Evolutionary conservation across 139 green algal genomes (phyloP).

Genomic region (Closterium sp.): DNA sequence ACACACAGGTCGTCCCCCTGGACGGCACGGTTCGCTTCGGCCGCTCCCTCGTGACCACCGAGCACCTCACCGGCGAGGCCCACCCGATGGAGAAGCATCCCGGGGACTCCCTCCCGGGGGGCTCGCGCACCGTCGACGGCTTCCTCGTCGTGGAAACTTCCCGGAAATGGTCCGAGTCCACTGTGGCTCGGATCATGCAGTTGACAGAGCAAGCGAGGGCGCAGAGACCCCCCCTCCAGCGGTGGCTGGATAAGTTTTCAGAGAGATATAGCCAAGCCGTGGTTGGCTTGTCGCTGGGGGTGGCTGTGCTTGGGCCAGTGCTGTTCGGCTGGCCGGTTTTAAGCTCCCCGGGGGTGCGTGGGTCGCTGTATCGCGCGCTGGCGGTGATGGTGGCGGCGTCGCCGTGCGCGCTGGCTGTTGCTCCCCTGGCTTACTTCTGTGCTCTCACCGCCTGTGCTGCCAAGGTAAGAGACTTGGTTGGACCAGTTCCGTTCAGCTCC

Average conservation of each 20-base stretch:
- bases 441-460: conserved; percentile 55
- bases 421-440: conserved; percentile 58
- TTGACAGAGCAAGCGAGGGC: conserved; percentile 50
- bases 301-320: conserved; percentile 49
- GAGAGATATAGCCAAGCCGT: conserved; percentile 54
- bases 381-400: conserved; percentile 59
- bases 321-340: conserved; percentile 49
- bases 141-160: conserved; percentile 43
- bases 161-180: conserved; percentile 48
- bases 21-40: conserved; percentile 54
- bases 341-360: conserved; percentile 25
- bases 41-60: conserved; percentile 40
- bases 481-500: conserved; percentile 53
- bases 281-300: conserved; percentile 26
- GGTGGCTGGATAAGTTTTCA: conserved; percentile 54
- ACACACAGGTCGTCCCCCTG: conserved; percentile 54
- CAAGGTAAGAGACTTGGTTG: conserved; percentile 14
- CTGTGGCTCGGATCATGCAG: conserved; percentile 51
- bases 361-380: conserved; percentile 58
- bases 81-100: conserved; percentile 34
- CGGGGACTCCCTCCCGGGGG: conserved; percentile 56
- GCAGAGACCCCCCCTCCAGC: conserved; percentile 42
- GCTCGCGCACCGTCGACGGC: conserved; percentile 53
- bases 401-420: conserved; percentile 58
- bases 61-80: conserved; percentile 62